Evolutionary conservation across 768 basidiomycete genomes (phyloP).

Genomic region (Russula sp.): DNA sequence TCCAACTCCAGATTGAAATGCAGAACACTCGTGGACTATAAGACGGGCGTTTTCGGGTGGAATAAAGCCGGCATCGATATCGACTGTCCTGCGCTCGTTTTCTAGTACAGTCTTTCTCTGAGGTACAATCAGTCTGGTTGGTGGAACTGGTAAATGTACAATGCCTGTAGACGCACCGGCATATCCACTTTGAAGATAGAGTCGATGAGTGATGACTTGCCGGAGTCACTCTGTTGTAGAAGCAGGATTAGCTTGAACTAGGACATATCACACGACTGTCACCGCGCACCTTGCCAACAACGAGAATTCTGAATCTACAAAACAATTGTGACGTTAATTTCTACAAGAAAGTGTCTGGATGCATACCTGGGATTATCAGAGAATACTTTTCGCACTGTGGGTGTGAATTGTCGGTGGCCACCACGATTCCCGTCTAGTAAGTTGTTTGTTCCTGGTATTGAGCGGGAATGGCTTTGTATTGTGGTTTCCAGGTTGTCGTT

Average conservation of each 20-base stretch:
- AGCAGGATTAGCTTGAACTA: background rate
- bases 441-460: no score
- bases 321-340: background rate
- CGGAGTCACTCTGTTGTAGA: background rate
- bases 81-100: no score
- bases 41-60: background rate
- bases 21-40: background rate
- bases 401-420: background rate
- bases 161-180: background rate
- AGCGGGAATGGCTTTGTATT: no score
- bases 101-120: background rate
- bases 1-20: background rate
- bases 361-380: background rate
- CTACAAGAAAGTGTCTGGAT: background rate
- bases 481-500: no score
- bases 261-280: no score
- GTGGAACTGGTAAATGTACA: background rate
- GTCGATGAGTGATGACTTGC: conserved; percentile 5
- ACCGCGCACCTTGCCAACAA: conserved; percentile 1
- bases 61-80: background rate
- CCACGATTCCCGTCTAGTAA: no score
- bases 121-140: background rate
- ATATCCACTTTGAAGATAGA: background rate
- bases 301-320: conserved; percentile 1
- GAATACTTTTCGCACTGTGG: background rate